Percentiles rank a stretch among this genome's conserved stretches.
Conservation (phyloP, 1,284 basidiomycete species). For the Puccinia sorghi region DNA sequence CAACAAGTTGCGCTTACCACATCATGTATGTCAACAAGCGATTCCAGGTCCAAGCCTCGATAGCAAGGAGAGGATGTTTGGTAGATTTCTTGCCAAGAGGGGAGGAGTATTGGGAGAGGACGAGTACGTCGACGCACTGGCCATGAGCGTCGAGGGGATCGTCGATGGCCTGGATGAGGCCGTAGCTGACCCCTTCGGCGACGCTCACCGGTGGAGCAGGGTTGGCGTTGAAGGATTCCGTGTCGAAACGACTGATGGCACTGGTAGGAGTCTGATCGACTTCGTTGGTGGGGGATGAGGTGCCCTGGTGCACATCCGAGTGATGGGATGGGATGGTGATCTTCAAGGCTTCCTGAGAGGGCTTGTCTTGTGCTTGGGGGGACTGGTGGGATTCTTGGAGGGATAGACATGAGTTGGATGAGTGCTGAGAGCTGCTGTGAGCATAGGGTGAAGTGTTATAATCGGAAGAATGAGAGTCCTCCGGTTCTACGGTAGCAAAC, state of each 20-base stretch:
- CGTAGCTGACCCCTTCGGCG: slow-evolving; percentile 33
- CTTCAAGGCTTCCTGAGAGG: background rate
- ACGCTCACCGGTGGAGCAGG: slow-evolving; percentile 12
- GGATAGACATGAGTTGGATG: background rate
- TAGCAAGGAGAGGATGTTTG: slow-evolving; percentile 6
- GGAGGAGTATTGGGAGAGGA: background rate
- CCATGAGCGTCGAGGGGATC: slow-evolving; percentile 7
- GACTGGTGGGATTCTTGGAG: no score
- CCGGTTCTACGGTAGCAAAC: background rate
- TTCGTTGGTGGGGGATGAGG: background rate
- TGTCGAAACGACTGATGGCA: background rate
- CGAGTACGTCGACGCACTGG: slow-evolving; percentile 20
- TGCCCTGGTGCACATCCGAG: background rate
- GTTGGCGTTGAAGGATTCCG: slow-evolving; percentile 23
- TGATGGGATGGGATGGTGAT: background rate
- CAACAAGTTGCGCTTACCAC: no score
- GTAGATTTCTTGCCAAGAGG: background rate
- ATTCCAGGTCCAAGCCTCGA: slow-evolving; percentile 47
- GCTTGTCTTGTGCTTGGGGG: background rate
- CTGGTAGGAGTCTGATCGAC: background rate
- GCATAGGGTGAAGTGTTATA: background rate
- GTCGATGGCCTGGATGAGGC: background rate
- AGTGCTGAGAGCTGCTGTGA: no score
- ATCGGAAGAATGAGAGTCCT: background rate
- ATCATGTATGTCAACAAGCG: slow-evolving; percentile 38